Conservation (phyloP, 139 green algal genomes). For the Ulvella scutata region DNA sequence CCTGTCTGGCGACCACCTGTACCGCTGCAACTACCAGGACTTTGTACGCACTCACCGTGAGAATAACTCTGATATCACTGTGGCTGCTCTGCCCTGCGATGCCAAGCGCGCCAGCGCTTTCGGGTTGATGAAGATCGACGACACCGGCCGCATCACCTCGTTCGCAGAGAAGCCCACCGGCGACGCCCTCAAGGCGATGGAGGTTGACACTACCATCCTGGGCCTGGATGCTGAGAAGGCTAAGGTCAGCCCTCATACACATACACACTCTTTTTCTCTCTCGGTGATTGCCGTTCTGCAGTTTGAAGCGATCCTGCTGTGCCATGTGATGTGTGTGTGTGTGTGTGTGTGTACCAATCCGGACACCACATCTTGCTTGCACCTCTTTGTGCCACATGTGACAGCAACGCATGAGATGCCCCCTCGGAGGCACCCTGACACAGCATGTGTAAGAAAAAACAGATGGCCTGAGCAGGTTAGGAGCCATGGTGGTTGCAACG, state of each 20-base stretch:
- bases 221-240: constrained; percentile 54
- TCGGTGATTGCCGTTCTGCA: too few relatives aligned
- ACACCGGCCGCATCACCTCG: constrained; percentile 61
- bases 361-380: too few relatives aligned
- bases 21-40: constrained; percentile 97
- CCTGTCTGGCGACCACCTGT: constrained; percentile 98
- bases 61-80: constrained; percentile 87
- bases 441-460: too few relatives aligned
- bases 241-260: not conserved
- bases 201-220: constrained; percentile 93
- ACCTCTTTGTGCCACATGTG: too few relatives aligned
- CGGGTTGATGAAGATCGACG: constrained; percentile 99
- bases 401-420: too few relatives aligned
- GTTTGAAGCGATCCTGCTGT: too few relatives aligned
- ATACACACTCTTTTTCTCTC: too few relatives aligned
- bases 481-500: not conserved
- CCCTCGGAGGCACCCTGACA: too few relatives aligned
- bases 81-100: constrained; percentile 85
- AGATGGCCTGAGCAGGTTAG: too few relatives aligned
- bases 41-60: constrained; percentile 88
- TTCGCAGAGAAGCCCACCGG: constrained; percentile 98
- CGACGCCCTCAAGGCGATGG: constrained; percentile 76
- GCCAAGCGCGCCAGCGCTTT: constrained; percentile 83
- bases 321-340: too few relatives aligned
- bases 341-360: too few relatives aligned